Percentiles rank a stretch among this genome's conserved stretches.
Evolutionary conservation across 768 basidiomycete genomes (phyloP).

Genomic region (Astraeus odoratus): DNA sequence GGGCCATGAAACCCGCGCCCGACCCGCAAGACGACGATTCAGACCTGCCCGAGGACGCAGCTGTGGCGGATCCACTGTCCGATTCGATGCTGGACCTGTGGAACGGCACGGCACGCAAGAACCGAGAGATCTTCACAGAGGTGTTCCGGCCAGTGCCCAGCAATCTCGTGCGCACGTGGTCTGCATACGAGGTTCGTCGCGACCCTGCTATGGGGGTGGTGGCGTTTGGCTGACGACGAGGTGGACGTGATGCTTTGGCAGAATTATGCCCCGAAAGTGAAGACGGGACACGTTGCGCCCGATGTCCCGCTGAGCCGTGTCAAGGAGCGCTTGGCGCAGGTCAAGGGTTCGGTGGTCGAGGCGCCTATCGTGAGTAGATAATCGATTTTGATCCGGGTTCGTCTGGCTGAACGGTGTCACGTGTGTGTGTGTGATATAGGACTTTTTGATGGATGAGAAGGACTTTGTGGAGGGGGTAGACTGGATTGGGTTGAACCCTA

Average conservation of each 20-base stretch:
- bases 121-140: constrained; percentile 82
- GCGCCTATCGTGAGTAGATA: constrained; percentile 63
- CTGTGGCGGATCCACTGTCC: constrained; percentile 74
- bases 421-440: constrained; percentile 33
- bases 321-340: constrained; percentile 66
- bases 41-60: constrained; percentile 44
- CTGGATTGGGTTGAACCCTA: constrained; percentile 71
- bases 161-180: constrained; percentile 75
- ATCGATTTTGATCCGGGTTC: constrained; percentile 4
- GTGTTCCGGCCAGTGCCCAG: constrained; percentile 83
- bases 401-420: neutral
- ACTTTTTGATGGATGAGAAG: constrained; percentile 80
- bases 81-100: constrained; percentile 54
- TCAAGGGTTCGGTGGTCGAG: constrained; percentile 70
- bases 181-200: constrained; percentile 60
- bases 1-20: constrained; percentile 80
- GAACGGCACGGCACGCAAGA: constrained; percentile 66
- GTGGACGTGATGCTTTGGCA: constrained; percentile 21
- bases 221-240: neutral
- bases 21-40: constrained; percentile 62
- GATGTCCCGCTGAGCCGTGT: constrained; percentile 59
- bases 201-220: neutral
- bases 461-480: constrained; percentile 63
- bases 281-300: constrained; percentile 76
- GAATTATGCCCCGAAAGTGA: constrained; percentile 69